Percentiles rank a stretch among this genome's conserved stretches.
Evolutionary conservation across 169 alveolate genomes (phyloP).

Genomic region (Plasmodium cynomolgi): DNA sequence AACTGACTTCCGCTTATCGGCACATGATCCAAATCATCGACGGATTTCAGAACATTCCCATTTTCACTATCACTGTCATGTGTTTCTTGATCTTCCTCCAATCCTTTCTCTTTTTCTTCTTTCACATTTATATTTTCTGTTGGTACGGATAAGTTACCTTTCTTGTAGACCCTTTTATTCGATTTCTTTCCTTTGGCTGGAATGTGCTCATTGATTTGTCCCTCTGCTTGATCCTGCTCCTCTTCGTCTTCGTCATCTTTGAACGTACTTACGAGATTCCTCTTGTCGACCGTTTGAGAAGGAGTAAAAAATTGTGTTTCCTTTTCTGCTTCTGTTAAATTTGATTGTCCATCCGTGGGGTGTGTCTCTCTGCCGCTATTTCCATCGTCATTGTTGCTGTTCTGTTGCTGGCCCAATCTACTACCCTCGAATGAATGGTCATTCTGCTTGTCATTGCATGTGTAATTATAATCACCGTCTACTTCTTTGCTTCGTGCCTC

Average conservation of each 20-base stretch:
- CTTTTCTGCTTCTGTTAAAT: not conserved
- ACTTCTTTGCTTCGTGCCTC: not conserved
- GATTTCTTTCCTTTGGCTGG: not conserved
- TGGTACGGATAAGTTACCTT: not conserved
- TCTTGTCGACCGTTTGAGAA: not conserved
- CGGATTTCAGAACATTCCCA: not conserved
- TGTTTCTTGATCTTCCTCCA: constrained; percentile 4
- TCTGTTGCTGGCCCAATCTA: not conserved
- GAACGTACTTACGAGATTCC: not conserved
- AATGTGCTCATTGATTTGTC: not conserved
- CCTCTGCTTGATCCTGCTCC: not conserved
- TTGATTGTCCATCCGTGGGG: not conserved
- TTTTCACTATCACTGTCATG: not conserved
- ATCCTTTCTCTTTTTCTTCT: not conserved
- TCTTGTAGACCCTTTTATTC: not conserved
- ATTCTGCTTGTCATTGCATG: not conserved
- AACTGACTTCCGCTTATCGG: not conserved
- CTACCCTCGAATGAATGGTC: not conserved
- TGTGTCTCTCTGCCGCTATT: not conserved
- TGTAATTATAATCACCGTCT: not conserved
- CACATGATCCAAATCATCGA: not conserved
- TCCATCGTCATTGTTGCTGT: not conserved
- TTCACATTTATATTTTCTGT: not conserved
- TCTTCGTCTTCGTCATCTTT: not conserved
- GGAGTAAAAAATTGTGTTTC: not conserved